Evolutionary conservation across 1,284 basidiomycete species (phyloP).

Genomic region (Vanrija humicola): DNA sequence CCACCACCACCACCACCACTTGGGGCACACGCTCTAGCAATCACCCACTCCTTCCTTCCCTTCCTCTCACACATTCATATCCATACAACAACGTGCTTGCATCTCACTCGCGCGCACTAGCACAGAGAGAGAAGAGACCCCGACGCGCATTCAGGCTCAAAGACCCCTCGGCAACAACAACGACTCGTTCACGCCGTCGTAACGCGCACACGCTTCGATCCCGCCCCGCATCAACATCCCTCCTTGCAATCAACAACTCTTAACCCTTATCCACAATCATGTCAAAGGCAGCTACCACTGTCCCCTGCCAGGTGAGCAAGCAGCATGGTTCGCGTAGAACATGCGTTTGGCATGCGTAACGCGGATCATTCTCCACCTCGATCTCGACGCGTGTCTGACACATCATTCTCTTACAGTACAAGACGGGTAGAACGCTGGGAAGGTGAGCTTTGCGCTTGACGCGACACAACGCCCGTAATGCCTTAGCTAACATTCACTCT

Average conservation of each 20-base stretch:
- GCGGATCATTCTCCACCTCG: neutral
- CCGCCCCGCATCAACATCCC: neutral
- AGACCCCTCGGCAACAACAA: neutral
- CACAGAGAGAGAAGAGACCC: too few species aligned
- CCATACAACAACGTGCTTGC: too few species aligned
- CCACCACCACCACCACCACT: too few species aligned
- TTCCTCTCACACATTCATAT: too few species aligned
- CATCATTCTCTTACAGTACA: slow-evolving; percentile 59
- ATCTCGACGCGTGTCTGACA: slow-evolving; percentile 4
- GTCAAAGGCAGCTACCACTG: too few species aligned
- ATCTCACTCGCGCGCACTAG: too few species aligned
- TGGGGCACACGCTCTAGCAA: too few species aligned
- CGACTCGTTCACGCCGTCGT: too few species aligned
- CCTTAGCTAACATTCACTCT: slow-evolving; percentile 9
- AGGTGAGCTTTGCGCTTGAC: slow-evolving; percentile 67
- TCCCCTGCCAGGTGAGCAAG: too few species aligned
- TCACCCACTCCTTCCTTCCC: too few species aligned
- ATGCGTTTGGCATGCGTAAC: neutral
- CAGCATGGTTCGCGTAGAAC: neutral
- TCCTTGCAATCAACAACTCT: neutral
- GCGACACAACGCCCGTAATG: slow-evolving; percentile 46
- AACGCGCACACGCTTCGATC: neutral
- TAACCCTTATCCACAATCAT: neutral
- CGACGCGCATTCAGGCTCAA: too few species aligned
- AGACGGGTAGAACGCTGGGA: slow-evolving; percentile 86